Evolutionary conservation across 2,329 filamentous ascomycete genomes (phyloP).

Genomic region (Ceratocystis harringtonii): DNA sequence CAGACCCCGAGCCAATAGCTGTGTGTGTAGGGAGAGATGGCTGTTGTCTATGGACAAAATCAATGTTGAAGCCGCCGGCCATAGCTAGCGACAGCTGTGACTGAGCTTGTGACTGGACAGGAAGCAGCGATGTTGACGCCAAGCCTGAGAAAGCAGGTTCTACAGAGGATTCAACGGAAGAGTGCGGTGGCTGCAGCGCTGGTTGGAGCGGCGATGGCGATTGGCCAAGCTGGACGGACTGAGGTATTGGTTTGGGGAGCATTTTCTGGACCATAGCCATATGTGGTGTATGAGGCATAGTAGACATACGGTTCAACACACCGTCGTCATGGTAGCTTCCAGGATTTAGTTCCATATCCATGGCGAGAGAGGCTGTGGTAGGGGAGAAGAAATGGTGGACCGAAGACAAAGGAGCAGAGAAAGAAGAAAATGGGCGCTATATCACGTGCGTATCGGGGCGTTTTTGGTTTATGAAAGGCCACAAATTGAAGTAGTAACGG

Average conservation of each 20-base stretch:
- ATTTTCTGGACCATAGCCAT: neutral
- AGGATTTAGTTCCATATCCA: neutral
- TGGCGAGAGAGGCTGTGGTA: neutral
- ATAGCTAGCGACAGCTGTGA: neutral
- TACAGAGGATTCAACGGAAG: neutral
- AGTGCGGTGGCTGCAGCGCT: neutral
- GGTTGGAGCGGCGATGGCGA: neutral
- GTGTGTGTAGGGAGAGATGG: neutral
- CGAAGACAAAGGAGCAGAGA: neutral
- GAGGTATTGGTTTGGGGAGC: neutral
- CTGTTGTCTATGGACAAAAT: conserved; percentile 8
- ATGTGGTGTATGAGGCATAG: neutral
- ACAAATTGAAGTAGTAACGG: conserved; percentile 1
- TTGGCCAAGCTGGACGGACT: neutral
- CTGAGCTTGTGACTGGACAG: neutral
- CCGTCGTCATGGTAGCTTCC: neutral
- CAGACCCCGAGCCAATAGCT: neutral
- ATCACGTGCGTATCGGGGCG: neutral
- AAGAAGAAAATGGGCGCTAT: neutral
- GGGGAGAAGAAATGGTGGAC: neutral
- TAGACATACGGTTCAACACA: neutral
- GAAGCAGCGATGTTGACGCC: neutral
- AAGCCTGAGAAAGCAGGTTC: neutral
- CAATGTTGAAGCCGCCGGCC: conserved; percentile 5
- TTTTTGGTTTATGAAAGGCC: neutral